phyloP scores from a whole-genome alignment of 2,329 filamentous ascomycete species.

The Aureobasidium leucospermi region DNA sequence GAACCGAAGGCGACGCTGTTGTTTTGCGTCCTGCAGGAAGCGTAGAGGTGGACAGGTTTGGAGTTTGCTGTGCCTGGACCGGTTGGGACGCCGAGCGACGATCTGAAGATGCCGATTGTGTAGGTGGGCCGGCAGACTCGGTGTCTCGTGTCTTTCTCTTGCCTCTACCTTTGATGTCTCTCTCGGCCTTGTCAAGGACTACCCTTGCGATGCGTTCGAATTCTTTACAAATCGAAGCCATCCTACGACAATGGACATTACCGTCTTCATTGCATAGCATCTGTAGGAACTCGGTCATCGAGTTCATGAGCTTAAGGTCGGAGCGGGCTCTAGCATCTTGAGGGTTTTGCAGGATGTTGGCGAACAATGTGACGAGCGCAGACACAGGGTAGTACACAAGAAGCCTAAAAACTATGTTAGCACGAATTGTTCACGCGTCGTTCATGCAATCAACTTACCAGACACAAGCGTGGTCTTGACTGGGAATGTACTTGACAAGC shows the following conservation, averaged over 20 bases:
- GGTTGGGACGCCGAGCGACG: background rate
- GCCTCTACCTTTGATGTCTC: conserved; percentile 68
- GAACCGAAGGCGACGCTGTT: background rate
- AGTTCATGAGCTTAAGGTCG: conserved; percentile 83
- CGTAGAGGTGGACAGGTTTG: conserved; percentile 18
- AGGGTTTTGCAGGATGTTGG: conserved; percentile 93
- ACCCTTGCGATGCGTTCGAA: conserved; percentile 90
- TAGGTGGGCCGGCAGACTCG: conserved; percentile 21
- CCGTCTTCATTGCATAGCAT: conserved; percentile 69
- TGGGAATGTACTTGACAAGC: conserved; percentile 89
- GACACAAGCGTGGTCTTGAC: conserved; percentile 89
- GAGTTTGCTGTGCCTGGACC: conserved; percentile 15
- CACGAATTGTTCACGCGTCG: background rate
- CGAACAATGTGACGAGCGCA: conserved; percentile 87
- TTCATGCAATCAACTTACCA: conserved; percentile 56
- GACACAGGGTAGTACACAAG: conserved; percentile 96
- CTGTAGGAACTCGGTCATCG: conserved; percentile 86
- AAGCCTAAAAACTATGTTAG: conserved; percentile 46
- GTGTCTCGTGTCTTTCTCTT: conserved; percentile 72
- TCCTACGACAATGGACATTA: conserved; percentile 83
- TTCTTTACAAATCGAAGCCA: conserved; percentile 90
- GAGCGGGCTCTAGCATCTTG: conserved; percentile 80
- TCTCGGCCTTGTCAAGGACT: conserved; percentile 85
- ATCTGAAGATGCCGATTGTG: background rate
- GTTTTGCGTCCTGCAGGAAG: conserved; percentile 9